phyloP scores from a whole-genome alignment of 31 red algal species.

The Asparagopsis taxiformis region DNA sequence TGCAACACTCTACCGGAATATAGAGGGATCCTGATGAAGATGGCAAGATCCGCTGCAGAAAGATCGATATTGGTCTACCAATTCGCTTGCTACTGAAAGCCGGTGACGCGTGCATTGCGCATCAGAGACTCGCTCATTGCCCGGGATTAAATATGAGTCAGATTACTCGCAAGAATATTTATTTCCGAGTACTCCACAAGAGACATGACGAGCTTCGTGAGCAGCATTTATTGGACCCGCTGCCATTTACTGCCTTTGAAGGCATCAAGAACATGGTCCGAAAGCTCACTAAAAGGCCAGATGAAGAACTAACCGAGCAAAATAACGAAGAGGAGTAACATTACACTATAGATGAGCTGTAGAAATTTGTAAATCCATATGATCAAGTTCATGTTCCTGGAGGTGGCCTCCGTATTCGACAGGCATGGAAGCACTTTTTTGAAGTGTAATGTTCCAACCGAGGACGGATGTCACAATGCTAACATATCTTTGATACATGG shows the following conservation, averaged over 20 bases:
- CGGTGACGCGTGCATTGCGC: constrained; percentile 38
- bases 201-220: constrained; percentile 7
- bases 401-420: no score
- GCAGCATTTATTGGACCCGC: constrained; percentile 13
- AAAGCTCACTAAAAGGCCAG: background rate
- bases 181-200: constrained; percentile 27
- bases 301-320: no score
- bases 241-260: constrained; percentile 30
- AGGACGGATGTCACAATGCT: no score
- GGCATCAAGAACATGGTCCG: constrained; percentile 6
- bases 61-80: constrained; percentile 22
- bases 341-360: no score
- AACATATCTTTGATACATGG: no score
- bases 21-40: background rate
- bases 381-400: no score
- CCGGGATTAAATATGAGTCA: constrained; percentile 21
- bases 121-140: constrained; percentile 35
- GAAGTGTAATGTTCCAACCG: no score
- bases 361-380: no score
- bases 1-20: no score
- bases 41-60: background rate
- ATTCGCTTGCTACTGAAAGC: constrained; percentile 13
- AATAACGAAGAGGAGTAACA: no score
- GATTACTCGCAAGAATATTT: constrained; percentile 20
- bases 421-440: no score